Conservation (phyloP, 2,329 filamentous ascomycete genomes). For the Pleoardoris graminearum region DNA sequence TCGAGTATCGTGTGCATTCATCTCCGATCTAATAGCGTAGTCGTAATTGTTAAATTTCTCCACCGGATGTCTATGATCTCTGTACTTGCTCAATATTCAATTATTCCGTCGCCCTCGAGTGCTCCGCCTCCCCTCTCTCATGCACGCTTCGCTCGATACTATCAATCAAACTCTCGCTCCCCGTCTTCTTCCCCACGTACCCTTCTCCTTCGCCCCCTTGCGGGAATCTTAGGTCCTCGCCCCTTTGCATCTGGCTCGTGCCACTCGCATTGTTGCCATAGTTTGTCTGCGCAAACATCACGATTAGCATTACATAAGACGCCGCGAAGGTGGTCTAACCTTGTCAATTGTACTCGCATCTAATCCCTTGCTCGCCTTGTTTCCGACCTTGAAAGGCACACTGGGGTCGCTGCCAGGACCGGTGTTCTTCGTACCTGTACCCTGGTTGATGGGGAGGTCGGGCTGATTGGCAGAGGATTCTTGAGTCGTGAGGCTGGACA, state of each 20-base stretch:
- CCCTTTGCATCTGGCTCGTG: slow-evolving; percentile 14
- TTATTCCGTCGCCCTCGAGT: slow-evolving; percentile 3
- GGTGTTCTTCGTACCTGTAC: slow-evolving; percentile 3
- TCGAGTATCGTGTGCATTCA: no score
- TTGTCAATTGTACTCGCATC: not conserved
- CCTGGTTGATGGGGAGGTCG: slow-evolving; percentile 15
- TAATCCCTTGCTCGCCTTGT: not conserved
- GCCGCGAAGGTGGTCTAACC: not conserved
- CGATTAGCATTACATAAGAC: not conserved
- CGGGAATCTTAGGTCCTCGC: slow-evolving; percentile 10
- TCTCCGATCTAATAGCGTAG: no score
- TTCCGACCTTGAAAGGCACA: slow-evolving; percentile 4
- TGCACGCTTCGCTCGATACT: slow-evolving; percentile 19
- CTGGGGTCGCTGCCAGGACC: slow-evolving; percentile 9
- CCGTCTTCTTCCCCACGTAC: slow-evolving; percentile 14
- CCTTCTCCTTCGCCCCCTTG: slow-evolving; percentile 10
- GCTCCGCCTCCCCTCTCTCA: slow-evolving; percentile 8
- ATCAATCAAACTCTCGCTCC: slow-evolving; percentile 18
- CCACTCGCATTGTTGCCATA: slow-evolving; percentile 14
- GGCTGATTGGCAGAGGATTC: slow-evolving; percentile 18
- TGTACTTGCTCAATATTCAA: no score
- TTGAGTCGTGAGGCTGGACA: slow-evolving; percentile 21
- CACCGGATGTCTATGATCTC: no score
- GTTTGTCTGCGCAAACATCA: not conserved
- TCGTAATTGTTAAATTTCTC: no score